A percentile compares a stretch with the other conserved stretches of the same genome.
These are phyloP conservation scores for Eucalyptus pauciflora DNA, from an alignment of 345 rosid genomes.

Conservation along the genomic window DNA sequence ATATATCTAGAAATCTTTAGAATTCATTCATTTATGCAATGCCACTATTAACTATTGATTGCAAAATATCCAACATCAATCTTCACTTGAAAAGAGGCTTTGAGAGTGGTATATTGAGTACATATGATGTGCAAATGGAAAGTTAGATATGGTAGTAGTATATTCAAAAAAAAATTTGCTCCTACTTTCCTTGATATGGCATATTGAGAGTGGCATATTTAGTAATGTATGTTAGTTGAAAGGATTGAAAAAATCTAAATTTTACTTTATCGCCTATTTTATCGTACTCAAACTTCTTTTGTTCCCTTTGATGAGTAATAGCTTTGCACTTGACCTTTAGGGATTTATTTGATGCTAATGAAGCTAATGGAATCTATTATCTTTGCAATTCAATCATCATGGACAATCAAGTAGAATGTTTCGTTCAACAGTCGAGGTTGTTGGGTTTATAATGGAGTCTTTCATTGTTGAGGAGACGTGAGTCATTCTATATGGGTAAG, in stretches of 20 bases:
- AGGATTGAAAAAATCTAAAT: background rate
- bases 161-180: background rate
- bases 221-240: background rate
- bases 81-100: background rate
- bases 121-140: background rate
- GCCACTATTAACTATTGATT: too few species aligned
- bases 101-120: background rate
- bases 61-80: background rate
- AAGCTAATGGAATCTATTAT: background rate
- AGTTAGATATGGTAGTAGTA: background rate
- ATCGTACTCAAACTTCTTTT: background rate
- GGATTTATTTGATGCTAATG: too few species aligned
- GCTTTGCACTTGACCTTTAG: background rate
- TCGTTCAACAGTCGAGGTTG: too few species aligned
- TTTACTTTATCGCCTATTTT: background rate
- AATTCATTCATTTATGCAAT: too few species aligned
- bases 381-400: background rate
- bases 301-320: background rate
- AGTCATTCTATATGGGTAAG: too few species aligned
- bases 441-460: too few species aligned
- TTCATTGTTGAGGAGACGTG: too few species aligned
- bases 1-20: too few species aligned
- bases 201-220: too few species aligned
- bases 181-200: background rate
- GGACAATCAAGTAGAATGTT: too few species aligned